These are phyloP conservation scores for Achlya hypogyna DNA, from an alignment of 352 stramenopile genomes.

Conservation along the genomic window DNA sequence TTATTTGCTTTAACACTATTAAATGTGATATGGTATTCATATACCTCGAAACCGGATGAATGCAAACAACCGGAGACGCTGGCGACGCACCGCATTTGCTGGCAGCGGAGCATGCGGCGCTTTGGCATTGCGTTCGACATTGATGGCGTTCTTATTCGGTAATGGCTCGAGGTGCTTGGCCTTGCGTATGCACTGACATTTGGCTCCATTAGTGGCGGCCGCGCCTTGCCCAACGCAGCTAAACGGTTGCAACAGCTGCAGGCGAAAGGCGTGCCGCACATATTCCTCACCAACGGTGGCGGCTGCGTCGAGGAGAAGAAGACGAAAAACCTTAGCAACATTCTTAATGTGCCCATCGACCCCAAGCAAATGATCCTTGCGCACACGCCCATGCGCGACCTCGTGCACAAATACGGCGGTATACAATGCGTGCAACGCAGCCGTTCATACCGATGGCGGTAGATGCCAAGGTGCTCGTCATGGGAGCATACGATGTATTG, in stretches of 20 bases:
- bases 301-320: constrained; percentile 81
- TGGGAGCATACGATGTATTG: constrained; percentile 78
- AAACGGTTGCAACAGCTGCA: constrained; percentile 59
- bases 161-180: background rate
- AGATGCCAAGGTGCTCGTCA: constrained; percentile 79
- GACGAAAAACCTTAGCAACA: constrained; percentile 54
- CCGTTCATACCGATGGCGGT: background rate
- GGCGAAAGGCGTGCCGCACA: constrained; percentile 58
- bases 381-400: constrained; percentile 83
- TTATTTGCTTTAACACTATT: no score
- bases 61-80: background rate
- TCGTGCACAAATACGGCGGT: constrained; percentile 53
- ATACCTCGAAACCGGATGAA: no score
- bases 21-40: no score
- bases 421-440: background rate
- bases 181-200: background rate
- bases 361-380: constrained; percentile 74
- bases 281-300: constrained; percentile 87
- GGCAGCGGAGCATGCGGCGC: constrained; percentile 23
- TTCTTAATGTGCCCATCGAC: constrained; percentile 55
- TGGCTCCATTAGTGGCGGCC: constrained; percentile 37
- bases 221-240: constrained; percentile 57
- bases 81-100: background rate
- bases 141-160: constrained; percentile 86
- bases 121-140: constrained; percentile 89